These are phyloP conservation scores for Flaveria sonorensis DNA, from an alignment of 129 eudicot genomes.

Conservation along the genomic window DNA sequence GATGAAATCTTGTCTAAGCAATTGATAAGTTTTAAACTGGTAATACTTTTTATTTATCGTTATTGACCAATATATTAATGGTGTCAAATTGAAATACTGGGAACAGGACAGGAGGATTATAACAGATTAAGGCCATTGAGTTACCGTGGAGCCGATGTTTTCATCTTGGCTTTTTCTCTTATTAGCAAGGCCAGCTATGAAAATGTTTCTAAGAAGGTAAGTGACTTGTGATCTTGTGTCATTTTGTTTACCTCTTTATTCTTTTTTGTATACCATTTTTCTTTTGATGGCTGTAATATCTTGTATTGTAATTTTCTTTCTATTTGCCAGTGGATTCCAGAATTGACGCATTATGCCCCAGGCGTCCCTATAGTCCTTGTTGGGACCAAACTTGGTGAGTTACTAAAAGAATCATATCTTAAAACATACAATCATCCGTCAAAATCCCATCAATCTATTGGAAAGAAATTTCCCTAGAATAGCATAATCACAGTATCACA, in stretches of 20 bases:
- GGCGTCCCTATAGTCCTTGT: conserved; percentile 97
- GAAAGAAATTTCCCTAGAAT: background rate
- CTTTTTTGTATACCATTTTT: background rate
- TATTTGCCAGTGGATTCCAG: conserved; percentile 90
- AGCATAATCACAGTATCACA: background rate
- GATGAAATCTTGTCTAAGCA: background rate
- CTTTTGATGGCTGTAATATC: background rate
- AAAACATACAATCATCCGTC: background rate
- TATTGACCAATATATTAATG: background rate
- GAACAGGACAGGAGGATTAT: conserved; percentile 96
- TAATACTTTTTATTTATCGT: background rate
- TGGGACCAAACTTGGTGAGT: conserved; percentile 97
- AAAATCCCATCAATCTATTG: background rate
- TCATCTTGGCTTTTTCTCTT: conserved; percentile 93
- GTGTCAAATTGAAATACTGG: conserved; percentile 22
- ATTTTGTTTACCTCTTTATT: background rate
- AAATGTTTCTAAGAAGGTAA: conserved; percentile 91
- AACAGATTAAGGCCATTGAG: conserved; percentile 99
- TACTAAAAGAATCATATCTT: background rate
- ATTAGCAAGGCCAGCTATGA: conserved; percentile 99
- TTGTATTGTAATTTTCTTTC: conserved; percentile 15
- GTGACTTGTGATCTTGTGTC: background rate
- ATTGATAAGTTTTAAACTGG: background rate
- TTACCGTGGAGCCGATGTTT: conserved; percentile 99
- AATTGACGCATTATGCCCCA: conserved; percentile 97